Base-by-base conservation (phyloP, 208 protist genomes). In the Acanthamoeba healyi region DNA sequence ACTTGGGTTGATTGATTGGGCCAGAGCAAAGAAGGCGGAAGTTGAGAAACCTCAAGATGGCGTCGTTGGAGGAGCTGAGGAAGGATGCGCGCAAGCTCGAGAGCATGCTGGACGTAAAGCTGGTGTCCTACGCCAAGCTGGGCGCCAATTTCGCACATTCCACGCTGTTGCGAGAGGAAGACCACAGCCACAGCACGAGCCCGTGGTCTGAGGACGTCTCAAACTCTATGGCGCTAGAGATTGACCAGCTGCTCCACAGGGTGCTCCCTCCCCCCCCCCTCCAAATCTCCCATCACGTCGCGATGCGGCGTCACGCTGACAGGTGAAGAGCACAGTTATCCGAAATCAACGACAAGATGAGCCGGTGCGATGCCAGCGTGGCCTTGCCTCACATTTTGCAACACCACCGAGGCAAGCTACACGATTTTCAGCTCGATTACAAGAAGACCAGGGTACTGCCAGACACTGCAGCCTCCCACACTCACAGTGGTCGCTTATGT, bases 131-230 rank as follows among this genome's bases (percentile, higher is more conserved):
- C 54, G 65, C 82, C 0, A 90, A 90, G 36, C 34, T 90, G 22
- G 82, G 82, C 1, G 82, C 82, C 54, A 90, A 90, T 70, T 90
- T 90, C 34, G 82, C 82, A 22, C 82, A 90, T 46, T 90, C 82
- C 29, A 90, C 54, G 5, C 56, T 90, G 54, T 32, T 90, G 54
- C 49, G 82, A 17, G 82, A 90, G 58, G 82, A 70, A 14, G 38
- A 70, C 26, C 22, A 26, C 38, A 70, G 58, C 54, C 19, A 49
- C 9, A 70, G 29, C 56, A 36, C 82, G 24, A 72, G 49, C 38
- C 82, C 58, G 19, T 72, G 58, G 82, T 72, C 54, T 49, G 82
- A 90, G 34, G 54, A 90, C 46, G 82, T 90, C 17, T 63, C 82
- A 2, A 90, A 90, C 34, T 90, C 82, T 12, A 90, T 90, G 82